A percentile compares a stretch with the other conserved stretches of the same genome.
Conservation (phyloP, 768 basidiomycete genomes). For the Kwoniella botswanensis region DNA sequence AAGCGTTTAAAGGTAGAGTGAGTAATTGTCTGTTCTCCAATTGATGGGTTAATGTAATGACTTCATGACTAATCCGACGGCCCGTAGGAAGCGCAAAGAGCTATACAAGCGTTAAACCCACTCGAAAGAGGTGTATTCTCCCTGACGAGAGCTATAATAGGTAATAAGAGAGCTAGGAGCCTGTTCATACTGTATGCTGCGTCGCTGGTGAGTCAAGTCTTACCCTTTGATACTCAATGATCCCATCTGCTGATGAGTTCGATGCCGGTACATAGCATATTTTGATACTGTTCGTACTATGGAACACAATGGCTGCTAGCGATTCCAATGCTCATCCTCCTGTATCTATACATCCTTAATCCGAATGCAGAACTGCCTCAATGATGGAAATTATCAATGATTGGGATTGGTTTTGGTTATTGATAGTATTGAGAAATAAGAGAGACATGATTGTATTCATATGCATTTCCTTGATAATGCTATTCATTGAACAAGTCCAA, state of each 20-base stretch:
- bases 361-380: not conserved
- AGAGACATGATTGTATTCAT: not conserved
- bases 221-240: not conserved
- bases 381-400: not conserved
- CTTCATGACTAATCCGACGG: not conserved
- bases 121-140: conserved; percentile 85
- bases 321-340: conserved; percentile 39
- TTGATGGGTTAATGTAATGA: not conserved
- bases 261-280: conserved; percentile 35
- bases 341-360: conserved; percentile 35
- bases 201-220: conserved; percentile 42
- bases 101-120: conserved; percentile 87
- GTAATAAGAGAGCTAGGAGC: conserved; percentile 85
- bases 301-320: conserved; percentile 53
- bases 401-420: not conserved
- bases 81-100: conserved; percentile 86
- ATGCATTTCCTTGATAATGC: not conserved
- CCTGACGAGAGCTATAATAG: conserved; percentile 82
- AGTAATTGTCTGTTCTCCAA: conserved; percentile 55
- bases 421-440: not conserved
- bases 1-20: conserved; percentile 93
- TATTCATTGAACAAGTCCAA: not conserved
- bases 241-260: not conserved
- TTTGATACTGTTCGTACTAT: conserved; percentile 54
- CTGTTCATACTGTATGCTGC: conserved; percentile 85